These are phyloP conservation scores for Xanthoconium stramineum DNA, from an alignment of 768 basidiomycete species.

Conservation along the genomic window DNA sequence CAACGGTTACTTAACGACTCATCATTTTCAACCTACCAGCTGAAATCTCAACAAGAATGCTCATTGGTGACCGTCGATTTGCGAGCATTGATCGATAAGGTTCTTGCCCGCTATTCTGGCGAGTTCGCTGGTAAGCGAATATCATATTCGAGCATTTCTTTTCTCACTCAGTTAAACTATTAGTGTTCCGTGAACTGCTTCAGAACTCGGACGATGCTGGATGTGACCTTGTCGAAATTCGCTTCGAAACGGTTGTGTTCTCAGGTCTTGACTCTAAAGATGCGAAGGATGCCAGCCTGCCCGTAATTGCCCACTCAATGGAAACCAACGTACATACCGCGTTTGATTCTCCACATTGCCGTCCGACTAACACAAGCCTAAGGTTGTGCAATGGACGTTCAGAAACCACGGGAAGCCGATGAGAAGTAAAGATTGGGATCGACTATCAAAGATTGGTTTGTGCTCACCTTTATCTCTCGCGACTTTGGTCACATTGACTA, in stretches of 20 bases:
- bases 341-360: not conserved
- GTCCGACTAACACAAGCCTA: not conserved
- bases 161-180: not conserved
- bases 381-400: conserved; percentile 3
- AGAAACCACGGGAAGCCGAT: conserved; percentile 1
- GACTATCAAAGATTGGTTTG: conserved; percentile 1
- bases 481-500: not conserved
- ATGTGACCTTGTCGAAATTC: not conserved
- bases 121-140: not conserved
- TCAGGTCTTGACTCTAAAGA: not conserved
- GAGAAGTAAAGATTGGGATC: not conserved
- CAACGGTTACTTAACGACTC: not conserved
- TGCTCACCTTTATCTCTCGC: not conserved
- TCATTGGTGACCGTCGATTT: not conserved
- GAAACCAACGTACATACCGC: not conserved
- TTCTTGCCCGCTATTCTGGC: not conserved
- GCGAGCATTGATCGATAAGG: not conserved
- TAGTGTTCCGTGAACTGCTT: conserved; percentile 4
- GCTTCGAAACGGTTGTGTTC: not conserved
- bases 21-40: not conserved
- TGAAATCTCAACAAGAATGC: not conserved
- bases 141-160: not conserved
- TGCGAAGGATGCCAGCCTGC: not conserved
- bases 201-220: conserved; percentile 1
- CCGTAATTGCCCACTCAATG: not conserved